Percentiles rank a stretch among this genome's conserved stretches.
These are phyloP conservation scores for Apodospora peruviana DNA, from an alignment of 495 filamentous ascomycete species.

Conservation along the genomic window DNA sequence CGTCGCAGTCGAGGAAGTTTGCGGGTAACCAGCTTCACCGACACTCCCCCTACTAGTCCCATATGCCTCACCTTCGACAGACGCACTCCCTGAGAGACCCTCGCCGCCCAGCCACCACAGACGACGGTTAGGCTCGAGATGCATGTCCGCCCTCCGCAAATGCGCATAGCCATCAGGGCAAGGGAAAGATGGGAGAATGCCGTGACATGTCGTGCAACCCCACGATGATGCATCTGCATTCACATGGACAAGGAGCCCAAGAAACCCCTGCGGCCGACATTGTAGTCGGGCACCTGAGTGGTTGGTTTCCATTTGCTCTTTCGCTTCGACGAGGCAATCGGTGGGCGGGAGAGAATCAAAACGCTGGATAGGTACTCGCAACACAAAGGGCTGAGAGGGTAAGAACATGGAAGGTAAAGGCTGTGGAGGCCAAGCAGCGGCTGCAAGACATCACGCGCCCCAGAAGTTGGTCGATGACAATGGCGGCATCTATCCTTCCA, in stretches of 20 bases:
- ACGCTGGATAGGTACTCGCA: background rate
- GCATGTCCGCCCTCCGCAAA: slow-evolving; percentile 3
- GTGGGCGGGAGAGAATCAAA: background rate
- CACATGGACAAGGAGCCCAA: slow-evolving; percentile 2
- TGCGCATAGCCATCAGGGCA: background rate
- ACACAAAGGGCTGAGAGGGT: background rate
- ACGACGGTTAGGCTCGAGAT: background rate
- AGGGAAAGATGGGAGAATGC: slow-evolving; percentile 9
- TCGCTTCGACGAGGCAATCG: background rate
- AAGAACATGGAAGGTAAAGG: slow-evolving; percentile 3
- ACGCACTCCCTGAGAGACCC: too few species aligned
- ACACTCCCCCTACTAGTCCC: background rate
- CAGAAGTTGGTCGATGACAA: slow-evolving; percentile 6
- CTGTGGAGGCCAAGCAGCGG: slow-evolving; percentile 12
- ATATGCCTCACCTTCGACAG: background rate
- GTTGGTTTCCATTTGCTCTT: background rate
- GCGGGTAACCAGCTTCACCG: background rate
- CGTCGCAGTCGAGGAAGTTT: background rate
- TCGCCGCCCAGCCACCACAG: background rate
- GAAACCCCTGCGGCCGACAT: slow-evolving; percentile 8
- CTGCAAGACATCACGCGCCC: slow-evolving; percentile 28
- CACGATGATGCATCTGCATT: slow-evolving; percentile 10
- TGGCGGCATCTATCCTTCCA: background rate
- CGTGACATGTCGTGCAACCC: slow-evolving; percentile 23
- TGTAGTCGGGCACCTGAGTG: slow-evolving; percentile 2